Evolutionary conservation across 1,139 yeast genomes (phyloP).

Genomic region (Yamadazyma dendronema): DNA sequence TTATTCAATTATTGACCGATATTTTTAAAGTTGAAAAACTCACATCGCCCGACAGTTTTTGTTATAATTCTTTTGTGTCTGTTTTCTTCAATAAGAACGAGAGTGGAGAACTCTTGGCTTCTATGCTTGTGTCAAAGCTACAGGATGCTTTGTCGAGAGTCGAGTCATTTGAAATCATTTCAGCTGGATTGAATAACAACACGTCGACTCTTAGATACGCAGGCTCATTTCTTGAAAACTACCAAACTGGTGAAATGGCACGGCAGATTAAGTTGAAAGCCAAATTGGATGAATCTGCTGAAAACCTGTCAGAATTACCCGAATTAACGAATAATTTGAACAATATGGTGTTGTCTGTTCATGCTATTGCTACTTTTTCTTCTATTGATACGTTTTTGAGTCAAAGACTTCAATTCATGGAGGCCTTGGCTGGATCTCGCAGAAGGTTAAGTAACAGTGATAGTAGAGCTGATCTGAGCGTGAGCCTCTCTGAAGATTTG

Average conservation of each 20-base stretch:
- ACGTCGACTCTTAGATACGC: slow-evolving; percentile 10
- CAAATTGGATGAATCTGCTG: slow-evolving; percentile 20
- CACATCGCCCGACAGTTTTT: slow-evolving; percentile 21
- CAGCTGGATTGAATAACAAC: slow-evolving; percentile 41
- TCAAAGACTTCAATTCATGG: slow-evolving; percentile 28
- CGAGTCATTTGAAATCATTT: slow-evolving; percentile 72
- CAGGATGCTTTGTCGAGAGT: slow-evolving; percentile 76
- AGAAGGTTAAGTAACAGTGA: slow-evolving; percentile 10
- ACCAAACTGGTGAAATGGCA: slow-evolving; percentile 62
- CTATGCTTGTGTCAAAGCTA: slow-evolving; percentile 44
- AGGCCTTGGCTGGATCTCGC: slow-evolving; percentile 14
- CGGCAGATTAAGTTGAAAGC: slow-evolving; percentile 67
- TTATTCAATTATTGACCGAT: slow-evolving; percentile 47
- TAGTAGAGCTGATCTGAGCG: slow-evolving; percentile 8
- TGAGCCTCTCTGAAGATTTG: slow-evolving; percentile 5
- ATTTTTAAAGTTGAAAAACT: slow-evolving; percentile 35
- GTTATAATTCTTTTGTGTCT: slow-evolving; percentile 46
- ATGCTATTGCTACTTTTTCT: slow-evolving; percentile 83
- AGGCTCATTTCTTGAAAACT: slow-evolving; percentile 15
- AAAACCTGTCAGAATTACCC: slow-evolving; percentile 23
- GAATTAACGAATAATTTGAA: slow-evolving; percentile 18
- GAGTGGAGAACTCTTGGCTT: slow-evolving; percentile 19
- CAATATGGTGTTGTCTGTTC: slow-evolving; percentile 64
- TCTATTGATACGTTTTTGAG: slow-evolving; percentile 66
- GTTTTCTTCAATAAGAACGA: slow-evolving; percentile 38